Percentiles rank a stretch among this genome's conserved stretches.
Evolutionary conservation across 1,139 yeast genomes (phyloP).

Genomic region (Taphrina sp.): DNA sequence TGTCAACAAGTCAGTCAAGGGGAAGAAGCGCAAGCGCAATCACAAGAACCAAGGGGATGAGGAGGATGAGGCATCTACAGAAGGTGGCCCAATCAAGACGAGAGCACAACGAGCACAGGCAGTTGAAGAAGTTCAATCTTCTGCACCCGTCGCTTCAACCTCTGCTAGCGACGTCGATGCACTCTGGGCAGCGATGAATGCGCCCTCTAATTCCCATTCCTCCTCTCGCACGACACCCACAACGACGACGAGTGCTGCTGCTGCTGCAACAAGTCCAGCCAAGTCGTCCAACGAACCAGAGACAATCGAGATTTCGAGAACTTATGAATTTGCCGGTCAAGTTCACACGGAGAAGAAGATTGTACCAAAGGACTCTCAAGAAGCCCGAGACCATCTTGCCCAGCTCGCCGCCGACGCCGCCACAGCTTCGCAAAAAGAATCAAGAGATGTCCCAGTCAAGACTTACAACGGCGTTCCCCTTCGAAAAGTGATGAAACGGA

Average conservation of each 20-base stretch:
- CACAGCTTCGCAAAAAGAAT: constrained; percentile 1
- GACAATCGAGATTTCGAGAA: constrained; percentile 67
- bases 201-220: constrained; percentile 19
- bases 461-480: constrained; percentile 42
- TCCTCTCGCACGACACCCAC: constrained; percentile 39
- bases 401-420: constrained; percentile 32
- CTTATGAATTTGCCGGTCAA: constrained; percentile 89
- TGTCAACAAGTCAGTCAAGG: not conserved
- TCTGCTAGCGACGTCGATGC: constrained; percentile 50
- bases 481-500: constrained; percentile 40
- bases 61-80: constrained; percentile 42
- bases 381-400: constrained; percentile 68
- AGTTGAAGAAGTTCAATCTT: constrained; percentile 41
- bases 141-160: constrained; percentile 37
- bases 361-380: constrained; percentile 76
- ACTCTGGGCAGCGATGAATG: constrained; percentile 54
- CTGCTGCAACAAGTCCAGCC: constrained; percentile 6
- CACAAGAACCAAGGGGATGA: constrained; percentile 38
- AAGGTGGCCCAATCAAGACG: constrained; percentile 59
- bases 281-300: constrained; percentile 42
- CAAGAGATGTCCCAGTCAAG: too few relatives aligned
- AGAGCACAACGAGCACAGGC: constrained; percentile 54
- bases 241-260: constrained; percentile 15
- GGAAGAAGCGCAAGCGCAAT: constrained; percentile 21
- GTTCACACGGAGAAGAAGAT: constrained; percentile 69